phyloP scores from a whole-genome alignment of 495 filamentous ascomycete genomes.

The Penicillium egyptiacum region DNA sequence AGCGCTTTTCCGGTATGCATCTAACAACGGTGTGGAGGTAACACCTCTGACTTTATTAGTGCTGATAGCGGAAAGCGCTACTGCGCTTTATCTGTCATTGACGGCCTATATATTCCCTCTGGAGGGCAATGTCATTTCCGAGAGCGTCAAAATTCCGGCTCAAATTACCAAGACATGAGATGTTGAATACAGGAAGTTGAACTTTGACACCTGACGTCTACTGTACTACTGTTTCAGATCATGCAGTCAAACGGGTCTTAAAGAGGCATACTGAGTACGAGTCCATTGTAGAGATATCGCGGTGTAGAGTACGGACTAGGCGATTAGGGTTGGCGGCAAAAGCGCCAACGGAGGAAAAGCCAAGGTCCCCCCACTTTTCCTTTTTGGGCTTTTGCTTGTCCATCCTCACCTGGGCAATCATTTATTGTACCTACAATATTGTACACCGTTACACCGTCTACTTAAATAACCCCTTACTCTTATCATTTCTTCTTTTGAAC shows the following conservation, averaged over 20 bases:
- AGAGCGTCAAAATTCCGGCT: not conserved
- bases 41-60: not conserved
- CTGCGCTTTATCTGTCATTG: not conserved
- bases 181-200: not conserved
- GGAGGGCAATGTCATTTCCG: not conserved
- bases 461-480: not conserved
- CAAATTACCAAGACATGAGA: not conserved
- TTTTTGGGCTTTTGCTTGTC: slow-evolving; percentile 2
- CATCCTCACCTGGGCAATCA: not conserved
- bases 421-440: not conserved
- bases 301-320: slow-evolving; percentile 6
- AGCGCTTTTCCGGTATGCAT: not conserved
- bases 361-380: slow-evolving; percentile 9
- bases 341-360: slow-evolving; percentile 10
- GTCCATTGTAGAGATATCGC: slow-evolving; percentile 1
- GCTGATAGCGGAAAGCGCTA: not conserved
- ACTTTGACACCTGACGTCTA: not conserved
- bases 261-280: not conserved
- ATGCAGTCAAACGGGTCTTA: not conserved
- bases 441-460: slow-evolving; percentile 4
- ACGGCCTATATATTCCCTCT: not conserved
- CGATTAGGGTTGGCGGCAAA: slow-evolving; percentile 12
- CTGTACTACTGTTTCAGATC: slow-evolving; percentile 1
- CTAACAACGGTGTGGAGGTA: not conserved
- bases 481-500: not conserved